These are phyloP conservation scores for Jamesozyma piceae DNA, from an alignment of 805 yeast species.

Conservation along the genomic window DNA sequence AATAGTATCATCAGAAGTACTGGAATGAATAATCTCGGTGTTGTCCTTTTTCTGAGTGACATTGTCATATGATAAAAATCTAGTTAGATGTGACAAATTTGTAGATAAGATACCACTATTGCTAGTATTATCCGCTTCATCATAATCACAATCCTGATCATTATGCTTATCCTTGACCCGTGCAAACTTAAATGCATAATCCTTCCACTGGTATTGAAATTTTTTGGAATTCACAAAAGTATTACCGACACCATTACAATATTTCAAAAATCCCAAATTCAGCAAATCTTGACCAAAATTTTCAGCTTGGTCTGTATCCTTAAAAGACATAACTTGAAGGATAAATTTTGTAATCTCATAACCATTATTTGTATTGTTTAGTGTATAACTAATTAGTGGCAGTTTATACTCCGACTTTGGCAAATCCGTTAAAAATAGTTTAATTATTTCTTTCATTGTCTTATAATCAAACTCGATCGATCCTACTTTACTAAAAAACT, in stretches of 20 bases:
- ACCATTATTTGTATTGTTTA: conserved; percentile 29
- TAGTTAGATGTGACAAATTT: background rate
- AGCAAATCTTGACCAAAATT: conserved; percentile 64
- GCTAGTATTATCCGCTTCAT: background rate
- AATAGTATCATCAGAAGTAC: background rate
- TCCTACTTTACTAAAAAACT: conserved; percentile 24
- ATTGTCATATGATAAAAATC: background rate
- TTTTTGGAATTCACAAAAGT: conserved; percentile 70
- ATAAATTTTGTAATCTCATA: conserved; percentile 27
- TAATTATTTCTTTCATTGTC: conserved; percentile 33
- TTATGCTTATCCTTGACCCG: conserved; percentile 20
- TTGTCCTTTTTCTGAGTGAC: background rate
- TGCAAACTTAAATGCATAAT: conserved; percentile 51
- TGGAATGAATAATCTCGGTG: background rate
- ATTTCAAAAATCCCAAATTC: conserved; percentile 47
- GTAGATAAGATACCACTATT: background rate
- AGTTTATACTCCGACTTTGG: conserved; percentile 49
- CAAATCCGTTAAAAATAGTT: conserved; percentile 38
- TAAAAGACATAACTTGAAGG: conserved; percentile 21
- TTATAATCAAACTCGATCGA: conserved; percentile 28
- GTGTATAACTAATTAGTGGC: conserved; percentile 40
- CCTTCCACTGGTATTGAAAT: conserved; percentile 74
- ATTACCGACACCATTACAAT: conserved; percentile 49
- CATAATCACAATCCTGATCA: background rate
- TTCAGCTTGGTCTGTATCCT: conserved; percentile 52